Base-by-base conservation (phyloP, 129 eudicot genomes). In the Chrysanthemum seticuspe region DNA sequence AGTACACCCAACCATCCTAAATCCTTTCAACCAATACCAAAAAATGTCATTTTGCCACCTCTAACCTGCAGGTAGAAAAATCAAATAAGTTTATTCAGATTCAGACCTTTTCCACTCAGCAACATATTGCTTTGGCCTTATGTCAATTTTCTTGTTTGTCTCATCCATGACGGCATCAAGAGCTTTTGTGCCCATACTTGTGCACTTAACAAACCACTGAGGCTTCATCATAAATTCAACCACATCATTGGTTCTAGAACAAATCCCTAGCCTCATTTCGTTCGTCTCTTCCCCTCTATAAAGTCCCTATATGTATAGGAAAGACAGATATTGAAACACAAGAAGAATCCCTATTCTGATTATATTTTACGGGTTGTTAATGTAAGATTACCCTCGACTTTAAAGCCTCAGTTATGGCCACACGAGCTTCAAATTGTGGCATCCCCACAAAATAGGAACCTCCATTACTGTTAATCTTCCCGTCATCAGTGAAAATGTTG, bases 221-320 rank as follows among this genome's bases (percentile, higher is more conserved):
- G 98, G 97, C 82, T 94, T 94, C 68, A 94, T 90, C 84, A 90
- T 78, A 49, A 97, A 97, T 68, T 94, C 98, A 80, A 94, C 81
- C 11, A 94, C 93, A 78, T 94, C 98, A 79, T 86, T 90, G 78
- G 78, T 94, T 80, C 98, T 86, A 60, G 98, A 94, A 83, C 98
- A 94, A 75, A 90, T 50, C 1, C 97, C 97, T 72, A 94, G 91
- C 7, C 98, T 92, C 98, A 94, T 94, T 88, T 90, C 98, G 78
- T 88, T 90, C 56, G 84, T 82, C 70, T 83, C 82, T 64, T 81
- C 89, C 67, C 96, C 98, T 83, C 86, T 83, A 75, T 90, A 94
- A 16, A 94, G 87, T 60, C 91, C 93, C 98, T 94, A 54, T 44
- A 78, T 29, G 45, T 36, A 75, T 57, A 21, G 36, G 66, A 9